Percentiles rank a stretch among this genome's conserved stretches.
These are phyloP conservation scores for Salix purpurea DNA, from an alignment of 345 rosid species.

Conservation along the genomic window DNA sequence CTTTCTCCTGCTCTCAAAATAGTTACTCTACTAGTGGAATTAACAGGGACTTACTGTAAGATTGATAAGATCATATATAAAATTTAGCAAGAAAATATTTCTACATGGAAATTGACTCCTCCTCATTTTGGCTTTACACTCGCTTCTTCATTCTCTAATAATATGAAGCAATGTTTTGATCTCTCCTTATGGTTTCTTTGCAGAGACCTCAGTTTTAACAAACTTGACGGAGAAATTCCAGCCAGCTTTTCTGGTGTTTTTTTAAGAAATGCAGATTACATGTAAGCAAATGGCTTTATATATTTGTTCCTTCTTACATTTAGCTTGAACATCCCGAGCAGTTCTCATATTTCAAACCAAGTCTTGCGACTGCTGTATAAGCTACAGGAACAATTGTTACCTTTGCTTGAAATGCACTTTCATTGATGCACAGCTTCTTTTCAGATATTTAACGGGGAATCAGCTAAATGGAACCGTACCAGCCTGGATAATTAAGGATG, in stretches of 20 bases:
- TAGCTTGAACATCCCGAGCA: too few species aligned
- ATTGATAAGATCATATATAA: too few species aligned
- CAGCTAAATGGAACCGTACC: neutral
- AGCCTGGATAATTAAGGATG: neutral
- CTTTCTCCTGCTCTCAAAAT: too few species aligned
- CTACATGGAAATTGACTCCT: too few species aligned
- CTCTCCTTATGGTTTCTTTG: neutral
- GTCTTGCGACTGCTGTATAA: neutral
- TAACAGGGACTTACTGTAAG: too few species aligned
- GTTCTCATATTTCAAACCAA: neutral
- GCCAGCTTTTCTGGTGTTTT: neutral
- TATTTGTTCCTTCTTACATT: neutral
- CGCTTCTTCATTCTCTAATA: too few species aligned
- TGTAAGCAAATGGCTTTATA: constrained; percentile 1
- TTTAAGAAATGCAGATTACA: neutral
- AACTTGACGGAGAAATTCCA: neutral
- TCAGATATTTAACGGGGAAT: neutral
- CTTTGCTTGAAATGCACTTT: too few species aligned
- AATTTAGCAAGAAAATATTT: too few species aligned
- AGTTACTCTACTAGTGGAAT: too few species aligned
- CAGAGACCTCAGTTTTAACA: neutral
- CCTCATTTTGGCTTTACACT: too few species aligned
- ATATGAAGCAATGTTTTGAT: neutral
- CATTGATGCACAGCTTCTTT: too few species aligned
- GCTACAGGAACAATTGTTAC: neutral